These are phyloP conservation scores for Penicillium sp. DNA, from an alignment of 2,329 filamentous ascomycete species.

Conservation along the genomic window DNA sequence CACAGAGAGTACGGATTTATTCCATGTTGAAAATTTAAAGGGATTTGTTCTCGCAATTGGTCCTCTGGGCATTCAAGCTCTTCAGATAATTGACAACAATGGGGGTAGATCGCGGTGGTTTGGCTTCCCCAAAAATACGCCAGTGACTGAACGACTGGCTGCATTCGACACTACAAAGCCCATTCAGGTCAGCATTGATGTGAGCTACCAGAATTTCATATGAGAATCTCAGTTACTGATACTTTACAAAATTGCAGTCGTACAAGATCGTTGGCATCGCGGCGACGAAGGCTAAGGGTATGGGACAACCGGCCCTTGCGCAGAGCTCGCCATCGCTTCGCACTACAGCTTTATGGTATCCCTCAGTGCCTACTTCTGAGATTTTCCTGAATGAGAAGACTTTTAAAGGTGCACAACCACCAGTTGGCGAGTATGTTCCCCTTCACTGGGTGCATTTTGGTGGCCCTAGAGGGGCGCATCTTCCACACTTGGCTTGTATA, in stretches of 20 bases:
- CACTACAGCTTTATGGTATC: not conserved
- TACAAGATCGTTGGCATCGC: not conserved
- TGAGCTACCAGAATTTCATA: not conserved
- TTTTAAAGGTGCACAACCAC: too few species aligned
- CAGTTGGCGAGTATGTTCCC: too few species aligned
- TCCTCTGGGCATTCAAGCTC: not conserved
- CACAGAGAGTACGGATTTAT: not conserved
- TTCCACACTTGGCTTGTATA: not conserved
- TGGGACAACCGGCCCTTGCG: not conserved
- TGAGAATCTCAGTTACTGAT: too few species aligned
- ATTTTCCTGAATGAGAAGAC: not conserved
- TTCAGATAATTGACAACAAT: not conserved
- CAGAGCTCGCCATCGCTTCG: not conserved
- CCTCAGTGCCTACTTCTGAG: not conserved
- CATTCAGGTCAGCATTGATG: not conserved
- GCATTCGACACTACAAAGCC: not conserved
- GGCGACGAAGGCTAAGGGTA: not conserved
- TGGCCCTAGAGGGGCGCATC: not conserved
- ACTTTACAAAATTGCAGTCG: too few species aligned
- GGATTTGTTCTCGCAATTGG: not conserved
- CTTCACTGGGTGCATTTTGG: too few species aligned
- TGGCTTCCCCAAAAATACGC: not conserved
- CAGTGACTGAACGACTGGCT: not conserved
- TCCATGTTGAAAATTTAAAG: not conserved
- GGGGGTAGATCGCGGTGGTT: not conserved